These are phyloP conservation scores for Pluteus cervinus DNA, from an alignment of 768 basidiomycete genomes.

Conservation along the genomic window DNA sequence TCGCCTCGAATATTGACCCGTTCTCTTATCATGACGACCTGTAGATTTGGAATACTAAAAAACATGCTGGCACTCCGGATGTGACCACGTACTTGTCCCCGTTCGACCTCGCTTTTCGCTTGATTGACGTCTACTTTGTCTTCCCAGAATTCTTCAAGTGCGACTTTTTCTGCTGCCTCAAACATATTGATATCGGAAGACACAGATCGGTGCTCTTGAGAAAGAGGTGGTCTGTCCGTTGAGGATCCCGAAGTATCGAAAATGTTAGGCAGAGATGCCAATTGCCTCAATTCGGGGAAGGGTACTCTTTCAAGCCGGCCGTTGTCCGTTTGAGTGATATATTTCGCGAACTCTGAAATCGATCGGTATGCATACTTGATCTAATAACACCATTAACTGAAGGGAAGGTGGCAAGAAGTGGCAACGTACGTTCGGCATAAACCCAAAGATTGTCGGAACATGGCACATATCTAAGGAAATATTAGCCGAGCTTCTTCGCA, in stretches of 20 bases:
- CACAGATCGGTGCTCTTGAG: too few relatives aligned
- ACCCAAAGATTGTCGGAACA: constrained; percentile 65
- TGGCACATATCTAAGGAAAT: constrained; percentile 55
- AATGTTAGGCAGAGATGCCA: too few relatives aligned
- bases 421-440: too few relatives aligned
- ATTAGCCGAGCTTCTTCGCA: constrained; percentile 13
- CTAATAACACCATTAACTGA: constrained; percentile 65
- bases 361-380: constrained; percentile 80
- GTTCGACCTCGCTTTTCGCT: too few relatives aligned
- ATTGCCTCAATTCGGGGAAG: constrained; percentile 21
- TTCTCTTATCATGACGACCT: constrained; percentile 81
- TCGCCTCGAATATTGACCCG: constrained; percentile 77
- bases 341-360: constrained; percentile 66
- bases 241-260: too few relatives aligned
- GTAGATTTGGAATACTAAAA: constrained; percentile 26
- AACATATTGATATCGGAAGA: constrained; percentile 54
- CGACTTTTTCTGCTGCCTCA: constrained; percentile 59
- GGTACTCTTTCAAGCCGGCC: constrained; percentile 13
- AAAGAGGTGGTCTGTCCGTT: too few relatives aligned
- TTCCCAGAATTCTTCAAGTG: too few relatives aligned
- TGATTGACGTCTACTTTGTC: too few relatives aligned
- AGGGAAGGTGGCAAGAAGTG: too few relatives aligned
- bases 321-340: constrained; percentile 50
- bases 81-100: constrained; percentile 55
- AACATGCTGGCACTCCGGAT: background rate